These are phyloP conservation scores for Lathyrus sativus DNA, from an alignment of 306 rosid species.

Conservation along the genomic window DNA sequence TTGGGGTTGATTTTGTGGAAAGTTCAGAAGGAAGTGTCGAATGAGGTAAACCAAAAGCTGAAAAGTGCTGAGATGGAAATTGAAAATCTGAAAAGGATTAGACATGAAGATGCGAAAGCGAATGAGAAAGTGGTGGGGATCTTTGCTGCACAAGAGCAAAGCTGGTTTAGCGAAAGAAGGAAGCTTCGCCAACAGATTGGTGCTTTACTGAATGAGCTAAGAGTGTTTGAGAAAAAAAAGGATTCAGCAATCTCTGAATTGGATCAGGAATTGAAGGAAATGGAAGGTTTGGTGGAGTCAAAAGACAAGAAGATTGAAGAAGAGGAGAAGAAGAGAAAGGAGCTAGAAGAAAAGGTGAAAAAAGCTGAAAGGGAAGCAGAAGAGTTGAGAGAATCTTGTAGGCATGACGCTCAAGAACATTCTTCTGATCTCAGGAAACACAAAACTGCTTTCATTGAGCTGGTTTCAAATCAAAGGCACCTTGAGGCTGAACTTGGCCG, in stretches of 20 bases:
- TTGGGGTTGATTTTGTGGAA: constrained; percentile 84
- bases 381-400: constrained; percentile 62
- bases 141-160: constrained; percentile 88
- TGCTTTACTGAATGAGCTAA: constrained; percentile 63
- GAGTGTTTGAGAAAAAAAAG: constrained; percentile 62
- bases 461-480: constrained; percentile 86
- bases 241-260: constrained; percentile 48
- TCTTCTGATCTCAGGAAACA: constrained; percentile 88
- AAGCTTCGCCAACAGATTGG: constrained; percentile 71
- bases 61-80: constrained; percentile 61
- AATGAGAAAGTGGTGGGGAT: constrained; percentile 94
- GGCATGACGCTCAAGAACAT: constrained; percentile 66
- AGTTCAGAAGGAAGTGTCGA: constrained; percentile 55
- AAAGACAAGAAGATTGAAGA: constrained; percentile 63
- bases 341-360: constrained; percentile 60
- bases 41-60: constrained; percentile 48
- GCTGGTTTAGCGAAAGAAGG: constrained; percentile 78
- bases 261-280: constrained; percentile 58
- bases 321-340: constrained; percentile 57
- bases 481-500: constrained; percentile 85
- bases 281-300: constrained; percentile 59
- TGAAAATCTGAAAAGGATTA: constrained; percentile 67
- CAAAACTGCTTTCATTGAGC: constrained; percentile 87
- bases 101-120: constrained; percentile 92
- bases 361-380: constrained; percentile 59